Evolutionary conservation across 352 stramenopile genomes (phyloP).

Genomic region (Pythium myriotylum): DNA sequence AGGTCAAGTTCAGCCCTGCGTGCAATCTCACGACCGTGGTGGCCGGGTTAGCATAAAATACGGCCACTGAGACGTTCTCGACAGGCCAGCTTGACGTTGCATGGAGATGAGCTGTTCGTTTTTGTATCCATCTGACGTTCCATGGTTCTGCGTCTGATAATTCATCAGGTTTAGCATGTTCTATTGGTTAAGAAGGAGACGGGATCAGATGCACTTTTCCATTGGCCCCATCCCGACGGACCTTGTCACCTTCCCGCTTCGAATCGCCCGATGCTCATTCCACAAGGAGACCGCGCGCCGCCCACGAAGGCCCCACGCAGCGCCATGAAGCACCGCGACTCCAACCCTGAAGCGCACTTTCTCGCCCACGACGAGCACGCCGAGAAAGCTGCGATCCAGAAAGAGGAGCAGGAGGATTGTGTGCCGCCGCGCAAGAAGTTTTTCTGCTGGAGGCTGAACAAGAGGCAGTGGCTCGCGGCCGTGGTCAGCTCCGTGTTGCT

Average conservation of each 20-base stretch:
- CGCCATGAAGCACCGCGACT: slow-evolving; percentile 5
- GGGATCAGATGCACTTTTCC: too few species aligned
- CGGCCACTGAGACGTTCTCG: too few species aligned
- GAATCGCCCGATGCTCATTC: neutral
- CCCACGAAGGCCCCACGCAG: neutral
- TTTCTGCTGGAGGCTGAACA: slow-evolving; percentile 57
- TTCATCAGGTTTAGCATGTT: too few species aligned
- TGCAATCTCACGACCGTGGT: slow-evolving; percentile 23
- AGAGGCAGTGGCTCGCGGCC: slow-evolving; percentile 49
- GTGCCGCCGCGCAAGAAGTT: slow-evolving; percentile 33
- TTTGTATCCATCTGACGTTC: too few species aligned
- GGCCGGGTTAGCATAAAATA: neutral
- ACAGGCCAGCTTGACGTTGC: too few species aligned
- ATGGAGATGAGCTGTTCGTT: too few species aligned
- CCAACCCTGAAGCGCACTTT: neutral
- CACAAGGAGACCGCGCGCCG: neutral
- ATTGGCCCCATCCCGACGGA: too few species aligned
- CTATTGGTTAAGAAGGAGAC: too few species aligned
- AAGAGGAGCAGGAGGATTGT: slow-evolving; percentile 1
- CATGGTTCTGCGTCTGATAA: too few species aligned
- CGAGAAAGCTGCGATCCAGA: neutral
- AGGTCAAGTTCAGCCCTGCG: slow-evolving; percentile 22
- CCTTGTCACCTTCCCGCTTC: too few species aligned
- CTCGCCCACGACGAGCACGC: slow-evolving; percentile 1
- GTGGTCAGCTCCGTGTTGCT: slow-evolving; percentile 43